Evolutionary conservation across 306 rosid genomes (phyloP), one percentile per base, ranked within the genome.

Genomic region (Rubus idaeus): DNA sequence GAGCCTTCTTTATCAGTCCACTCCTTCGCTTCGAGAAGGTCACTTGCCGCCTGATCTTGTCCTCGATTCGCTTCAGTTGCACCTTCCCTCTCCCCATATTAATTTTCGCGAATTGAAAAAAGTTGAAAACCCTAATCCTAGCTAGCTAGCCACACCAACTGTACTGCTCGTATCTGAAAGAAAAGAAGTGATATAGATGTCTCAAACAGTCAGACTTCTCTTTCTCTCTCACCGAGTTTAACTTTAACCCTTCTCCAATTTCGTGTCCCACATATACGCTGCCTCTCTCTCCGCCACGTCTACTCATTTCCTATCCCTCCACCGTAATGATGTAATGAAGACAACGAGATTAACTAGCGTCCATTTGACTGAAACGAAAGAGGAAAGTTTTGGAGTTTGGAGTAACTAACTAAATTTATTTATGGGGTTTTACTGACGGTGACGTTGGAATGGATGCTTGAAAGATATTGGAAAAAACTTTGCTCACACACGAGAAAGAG

Each of bases 21-120:
- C 39, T 63, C 46, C 84, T 67, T 8, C 77, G 69, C 63, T 76
- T 81, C 1, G 83, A 80, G 75, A 80, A 80, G 4, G 83, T 80
- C 21, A 74, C 83, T 41, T 81, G 77, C 18, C 80, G 73, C 30
- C 81, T 71, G 77, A 74, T 81, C 84, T 81, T 71, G 74, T 81
- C 81, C 35, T 76, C 81, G 81, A 81, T 81, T 53, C 79, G 75
- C 70, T 75, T 74, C 76, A 80, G 75, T 63, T 80, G 79, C 79
- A 80, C 75, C 75, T 80, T 80, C 56, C 77, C 77, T 64, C 83
- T 50, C 23, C 83, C 83, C 83, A 80, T 80, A 30, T 30, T 30
- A 30, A 30, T 30, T 30, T 30, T 30, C 35, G 35, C 35, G 35
- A 30, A 30, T 30, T 30, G 35, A 2, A 30, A 30, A 30, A 30